phyloP scores from a whole-genome alignment of 345 rosid genomes.

The Erucastrum elatum region DNA sequence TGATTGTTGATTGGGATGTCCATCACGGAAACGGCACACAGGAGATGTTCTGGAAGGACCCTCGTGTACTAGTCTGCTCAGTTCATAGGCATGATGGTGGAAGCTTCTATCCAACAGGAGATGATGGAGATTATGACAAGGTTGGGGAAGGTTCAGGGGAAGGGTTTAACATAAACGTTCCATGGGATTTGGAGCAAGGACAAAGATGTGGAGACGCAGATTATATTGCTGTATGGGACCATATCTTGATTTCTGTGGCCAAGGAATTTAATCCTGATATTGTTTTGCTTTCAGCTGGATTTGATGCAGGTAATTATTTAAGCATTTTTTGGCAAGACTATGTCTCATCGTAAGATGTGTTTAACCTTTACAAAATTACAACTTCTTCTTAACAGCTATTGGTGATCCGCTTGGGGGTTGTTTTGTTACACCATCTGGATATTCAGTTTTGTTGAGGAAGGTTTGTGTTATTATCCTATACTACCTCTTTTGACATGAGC shows the following conservation, averaged over 20 bases:
- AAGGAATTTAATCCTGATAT: slow-evolving; percentile 78
- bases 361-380: slow-evolving; percentile 24
- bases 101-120: slow-evolving; percentile 71
- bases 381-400: slow-evolving; percentile 52
- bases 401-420: slow-evolving; percentile 96
- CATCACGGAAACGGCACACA: slow-evolving; percentile 98
- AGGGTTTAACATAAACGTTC: slow-evolving; percentile 92
- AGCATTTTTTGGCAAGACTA: neutral
- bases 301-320: slow-evolving; percentile 74
- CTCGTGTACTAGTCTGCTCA: slow-evolving; percentile 89
- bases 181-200: slow-evolving; percentile 92
- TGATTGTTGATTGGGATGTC: slow-evolving; percentile 97
- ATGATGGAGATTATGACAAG: slow-evolving; percentile 79
- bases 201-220: slow-evolving; percentile 87
- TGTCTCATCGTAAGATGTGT: neutral
- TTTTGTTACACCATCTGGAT: slow-evolving; percentile 77
- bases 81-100: slow-evolving; percentile 97
- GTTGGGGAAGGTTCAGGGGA: slow-evolving; percentile 88
- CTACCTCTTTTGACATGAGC: too few species aligned
- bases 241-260: slow-evolving; percentile 78
- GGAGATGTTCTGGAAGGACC: slow-evolving; percentile 83
- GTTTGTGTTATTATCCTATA: too few species aligned
- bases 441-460: slow-evolving; percentile 64
- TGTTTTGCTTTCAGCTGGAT: slow-evolving; percentile 83
- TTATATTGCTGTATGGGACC: slow-evolving; percentile 92